These are phyloP conservation scores for Phaeomoniella chlamydospora DNA, from an alignment of 2,329 filamentous ascomycete species.

Conservation along the genomic window DNA sequence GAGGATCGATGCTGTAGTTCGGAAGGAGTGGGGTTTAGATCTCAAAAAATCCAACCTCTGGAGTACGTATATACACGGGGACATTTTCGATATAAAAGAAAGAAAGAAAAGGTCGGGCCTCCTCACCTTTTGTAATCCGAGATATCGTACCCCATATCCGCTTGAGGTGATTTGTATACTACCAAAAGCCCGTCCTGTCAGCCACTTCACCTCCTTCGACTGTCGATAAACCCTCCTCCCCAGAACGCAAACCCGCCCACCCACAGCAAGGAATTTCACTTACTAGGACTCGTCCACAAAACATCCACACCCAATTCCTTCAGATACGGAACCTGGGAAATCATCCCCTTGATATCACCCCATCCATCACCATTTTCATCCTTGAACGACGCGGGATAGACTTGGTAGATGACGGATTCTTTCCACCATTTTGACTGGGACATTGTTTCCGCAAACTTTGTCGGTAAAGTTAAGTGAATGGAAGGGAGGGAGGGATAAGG, in stretches of 20 bases:
- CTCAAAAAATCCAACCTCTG: too few species aligned
- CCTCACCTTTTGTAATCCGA: constrained; percentile 4
- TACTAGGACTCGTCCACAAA: constrained; percentile 35
- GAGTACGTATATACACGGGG: constrained; percentile 35
- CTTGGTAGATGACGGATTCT: constrained; percentile 42
- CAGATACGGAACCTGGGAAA: constrained; percentile 50
- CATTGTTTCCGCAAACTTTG: too few species aligned
- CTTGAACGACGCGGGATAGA: constrained; percentile 44
- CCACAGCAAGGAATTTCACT: not conserved
- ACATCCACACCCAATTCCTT: constrained; percentile 46
- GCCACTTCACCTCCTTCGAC: too few species aligned
- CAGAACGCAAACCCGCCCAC: not conserved
- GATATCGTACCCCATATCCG: constrained; percentile 37
- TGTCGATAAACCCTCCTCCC: not conserved
- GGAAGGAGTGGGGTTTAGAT: constrained; percentile 33
- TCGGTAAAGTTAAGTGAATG: too few species aligned
- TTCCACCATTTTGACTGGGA: constrained; percentile 49
- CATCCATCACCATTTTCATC: constrained; percentile 38
- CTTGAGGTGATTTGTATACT: constrained; percentile 37
- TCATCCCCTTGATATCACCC: constrained; percentile 51
- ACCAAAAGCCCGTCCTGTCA: too few species aligned
- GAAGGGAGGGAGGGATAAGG: too few species aligned
- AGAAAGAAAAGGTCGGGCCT: too few species aligned
- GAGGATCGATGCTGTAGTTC: constrained; percentile 31
- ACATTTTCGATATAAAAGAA: constrained; percentile 17